Evolutionary conservation across 805 yeast genomes (phyloP), one percentile per base, ranked within the genome.

Genomic region (Candida pini): DNA sequence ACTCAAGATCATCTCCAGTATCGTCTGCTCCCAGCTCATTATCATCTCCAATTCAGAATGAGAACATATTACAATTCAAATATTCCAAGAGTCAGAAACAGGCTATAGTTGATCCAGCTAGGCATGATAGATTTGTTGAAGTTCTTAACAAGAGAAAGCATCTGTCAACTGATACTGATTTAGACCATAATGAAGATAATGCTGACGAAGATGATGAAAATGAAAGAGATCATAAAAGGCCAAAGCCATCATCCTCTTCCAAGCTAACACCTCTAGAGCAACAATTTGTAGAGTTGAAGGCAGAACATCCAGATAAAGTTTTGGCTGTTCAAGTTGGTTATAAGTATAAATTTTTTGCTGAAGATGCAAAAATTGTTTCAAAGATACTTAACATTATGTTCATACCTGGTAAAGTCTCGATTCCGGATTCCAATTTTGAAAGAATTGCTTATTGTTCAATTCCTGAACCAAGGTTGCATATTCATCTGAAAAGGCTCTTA

Each of bases 261-360:
- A 64, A 64, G 37, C 58, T 80, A 30, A 83, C 95, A 0, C 96
- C 97, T 0, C 58, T 89, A 24, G 97, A 88, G 45, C 72, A 70
- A 41, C 97, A 89, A 56, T 77, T 78, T 40, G 62, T 78, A 19
- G 80, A 77, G 3, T 60, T 92, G 33, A 88, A 88, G 50, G 45
- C 57, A 5, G 48, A 58, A 2, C 62, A 90, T 51, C 51, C 51
- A 33, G 95, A 86, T 45, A 84, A 84, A 34, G 46, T 92, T 2
- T 62, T 92, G 7, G 78, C 92, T 0, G 69, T 90, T 18, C 92
- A 92, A 54, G 94, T 85, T 3, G 98, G 98, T 0, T 92, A 90
- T 62, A 88, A 87, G 56, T 92, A 78, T 61, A 85, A 84, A 50
- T 79, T 89, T 41, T 86, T 76, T 54, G 96, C 95, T 1, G 70